A percentile compares a stretch with the other conserved stretches of the same genome.
phyloP scores from a whole-genome alignment of 2,329 filamentous ascomycete species.

The Pseudohalonectria lignicola region DNA sequence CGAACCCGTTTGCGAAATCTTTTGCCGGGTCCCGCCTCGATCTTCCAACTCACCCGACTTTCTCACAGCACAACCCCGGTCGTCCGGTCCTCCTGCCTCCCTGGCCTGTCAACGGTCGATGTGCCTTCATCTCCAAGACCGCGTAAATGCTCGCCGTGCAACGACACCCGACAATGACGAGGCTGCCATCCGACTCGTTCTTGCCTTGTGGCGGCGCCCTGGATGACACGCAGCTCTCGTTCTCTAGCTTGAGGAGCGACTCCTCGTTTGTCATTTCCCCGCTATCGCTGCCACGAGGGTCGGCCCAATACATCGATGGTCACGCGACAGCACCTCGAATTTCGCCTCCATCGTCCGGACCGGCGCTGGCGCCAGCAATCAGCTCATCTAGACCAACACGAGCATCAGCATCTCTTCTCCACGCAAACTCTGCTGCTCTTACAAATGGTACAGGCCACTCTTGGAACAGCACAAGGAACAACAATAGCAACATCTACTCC shows the following conservation, averaged over 20 bases:
- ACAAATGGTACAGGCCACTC: no score
- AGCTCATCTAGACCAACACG: no score
- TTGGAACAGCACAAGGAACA: background rate
- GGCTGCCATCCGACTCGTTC: conserved; percentile 29
- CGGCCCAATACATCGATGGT: conserved; percentile 26
- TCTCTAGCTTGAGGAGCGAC: conserved; percentile 15
- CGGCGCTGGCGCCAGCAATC: conserved; percentile 7
- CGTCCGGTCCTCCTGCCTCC: no score
- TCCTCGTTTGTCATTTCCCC: conserved; percentile 26
- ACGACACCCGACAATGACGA: conserved; percentile 22
- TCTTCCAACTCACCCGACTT: background rate
- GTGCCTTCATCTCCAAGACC: background rate
- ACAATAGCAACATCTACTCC: conserved; percentile 7
- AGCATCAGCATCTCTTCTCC: no score
- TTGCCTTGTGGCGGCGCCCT: conserved; percentile 26
- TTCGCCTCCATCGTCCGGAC: conserved; percentile 10
- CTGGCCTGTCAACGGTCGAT: background rate
- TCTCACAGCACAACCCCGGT: background rate
- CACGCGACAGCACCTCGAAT: no score
- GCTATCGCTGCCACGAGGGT: conserved; percentile 22
- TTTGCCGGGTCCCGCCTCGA: background rate
- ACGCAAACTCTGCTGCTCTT: no score
- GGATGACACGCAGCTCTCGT: conserved; percentile 15
- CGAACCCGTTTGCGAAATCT: no score
- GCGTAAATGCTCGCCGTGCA: background rate